A percentile compares a stretch with the other conserved stretches of the same genome.
Evolutionary conservation across 2,329 filamentous ascomycete genomes (phyloP).

Genomic region (Drechslerella stenobrocha): DNA sequence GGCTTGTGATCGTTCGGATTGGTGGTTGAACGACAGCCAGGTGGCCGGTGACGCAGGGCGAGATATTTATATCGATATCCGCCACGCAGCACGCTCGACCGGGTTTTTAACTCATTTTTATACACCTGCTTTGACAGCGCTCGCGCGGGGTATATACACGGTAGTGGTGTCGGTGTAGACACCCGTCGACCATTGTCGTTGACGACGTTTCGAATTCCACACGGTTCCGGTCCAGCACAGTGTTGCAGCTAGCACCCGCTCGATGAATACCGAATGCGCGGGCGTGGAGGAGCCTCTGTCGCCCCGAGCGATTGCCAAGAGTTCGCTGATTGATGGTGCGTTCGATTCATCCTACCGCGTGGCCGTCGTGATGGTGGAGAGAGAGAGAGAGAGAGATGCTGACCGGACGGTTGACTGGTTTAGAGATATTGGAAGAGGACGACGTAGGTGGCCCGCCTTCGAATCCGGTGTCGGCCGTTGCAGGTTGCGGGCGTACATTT

Average conservation of each 20-base stretch:
- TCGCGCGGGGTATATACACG: no score
- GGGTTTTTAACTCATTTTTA: no score
- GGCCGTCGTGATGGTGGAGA: no score
- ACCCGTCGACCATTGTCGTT: no score
- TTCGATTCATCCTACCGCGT: no score
- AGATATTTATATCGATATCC: background rate
- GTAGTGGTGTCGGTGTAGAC: no score
- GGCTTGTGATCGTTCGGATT: constrained; percentile 7
- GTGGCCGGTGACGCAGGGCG: background rate
- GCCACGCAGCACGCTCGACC: background rate
- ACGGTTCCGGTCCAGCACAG: no score
- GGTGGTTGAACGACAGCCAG: background rate
- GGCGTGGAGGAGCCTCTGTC: constrained; percentile 48
- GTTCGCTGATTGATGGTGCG: constrained; percentile 42
- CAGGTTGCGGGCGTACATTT: no score
- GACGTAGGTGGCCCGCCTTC: constrained; percentile 1
- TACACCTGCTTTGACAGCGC: no score
- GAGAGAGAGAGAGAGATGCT: no score
- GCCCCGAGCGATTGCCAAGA: constrained; percentile 42
- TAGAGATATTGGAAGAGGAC: constrained; percentile 3
- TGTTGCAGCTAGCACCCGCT: background rate
- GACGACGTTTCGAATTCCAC: no score
- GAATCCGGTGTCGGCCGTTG: no score
- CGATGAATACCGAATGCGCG: constrained; percentile 42
- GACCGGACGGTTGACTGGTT: background rate